phyloP scores from a whole-genome alignment of 495 filamentous ascomycete species.

The Aspergillus funiculosus region DNA sequence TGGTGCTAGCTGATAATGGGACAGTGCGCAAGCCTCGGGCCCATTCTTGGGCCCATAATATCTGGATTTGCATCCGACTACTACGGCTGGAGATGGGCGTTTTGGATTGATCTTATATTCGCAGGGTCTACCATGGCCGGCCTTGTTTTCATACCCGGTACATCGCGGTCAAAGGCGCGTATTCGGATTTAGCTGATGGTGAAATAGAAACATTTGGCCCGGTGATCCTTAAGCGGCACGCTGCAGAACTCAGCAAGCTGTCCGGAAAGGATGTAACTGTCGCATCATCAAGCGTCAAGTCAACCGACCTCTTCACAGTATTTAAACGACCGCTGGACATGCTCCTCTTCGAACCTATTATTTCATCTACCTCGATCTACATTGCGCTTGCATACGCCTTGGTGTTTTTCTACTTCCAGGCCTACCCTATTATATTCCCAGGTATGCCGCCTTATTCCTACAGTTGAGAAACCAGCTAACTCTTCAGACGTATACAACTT shows the following conservation, averaged over 20 bases:
- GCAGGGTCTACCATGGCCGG: slow-evolving; percentile 42
- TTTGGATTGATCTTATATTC: slow-evolving; percentile 57
- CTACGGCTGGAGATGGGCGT: slow-evolving; percentile 62
- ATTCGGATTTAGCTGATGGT: neutral
- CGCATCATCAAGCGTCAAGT: neutral
- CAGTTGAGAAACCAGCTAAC: neutral
- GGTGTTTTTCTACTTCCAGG: slow-evolving; percentile 66
- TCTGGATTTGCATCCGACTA: slow-evolving; percentile 52
- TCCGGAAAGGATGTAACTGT: slow-evolving; percentile 40
- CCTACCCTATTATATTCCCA: slow-evolving; percentile 60
- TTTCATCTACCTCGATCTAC: slow-evolving; percentile 63
- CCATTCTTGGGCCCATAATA: slow-evolving; percentile 61
- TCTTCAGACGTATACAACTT: slow-evolving; percentile 31
- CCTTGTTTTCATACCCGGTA: slow-evolving; percentile 44
- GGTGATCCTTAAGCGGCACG: slow-evolving; percentile 53
- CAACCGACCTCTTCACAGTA: slow-evolving; percentile 21
- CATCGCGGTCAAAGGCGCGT: neutral
- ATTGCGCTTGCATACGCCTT: slow-evolving; percentile 66
- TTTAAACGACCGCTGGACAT: slow-evolving; percentile 47
- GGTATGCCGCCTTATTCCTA: slow-evolving; percentile 12
- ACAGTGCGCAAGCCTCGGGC: slow-evolving; percentile 60
- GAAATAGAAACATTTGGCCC: slow-evolving; percentile 56
- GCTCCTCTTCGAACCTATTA: slow-evolving; percentile 53
- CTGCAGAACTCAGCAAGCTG: slow-evolving; percentile 46
- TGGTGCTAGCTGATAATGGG: slow-evolving; percentile 3